These are phyloP conservation scores for Boletus vinaceobasis DNA, from an alignment of 768 basidiomycete species.

Conservation along the genomic window DNA sequence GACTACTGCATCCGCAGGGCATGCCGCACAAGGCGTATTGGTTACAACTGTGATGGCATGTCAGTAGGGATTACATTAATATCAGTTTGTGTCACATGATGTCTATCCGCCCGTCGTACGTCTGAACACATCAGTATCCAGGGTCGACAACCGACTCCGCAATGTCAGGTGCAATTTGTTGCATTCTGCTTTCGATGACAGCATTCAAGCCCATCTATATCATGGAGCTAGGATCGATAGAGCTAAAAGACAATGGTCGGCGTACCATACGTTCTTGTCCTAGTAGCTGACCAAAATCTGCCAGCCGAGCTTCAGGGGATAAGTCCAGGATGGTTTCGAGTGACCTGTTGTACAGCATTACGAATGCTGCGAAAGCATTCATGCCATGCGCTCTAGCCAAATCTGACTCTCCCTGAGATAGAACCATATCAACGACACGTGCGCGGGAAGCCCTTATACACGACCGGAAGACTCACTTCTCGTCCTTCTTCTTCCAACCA, in stretches of 20 bases:
- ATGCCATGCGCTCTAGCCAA: constrained; percentile 56
- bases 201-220: constrained; percentile 35
- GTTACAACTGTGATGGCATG: constrained; percentile 28
- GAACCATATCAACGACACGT: constrained; percentile 14
- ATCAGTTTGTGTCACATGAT: constrained; percentile 14
- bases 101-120: constrained; percentile 1
- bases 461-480: constrained; percentile 39
- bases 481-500: constrained; percentile 60
- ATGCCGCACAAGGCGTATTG: constrained; percentile 11
- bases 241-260: constrained; percentile 8
- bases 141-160: constrained; percentile 11
- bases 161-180: constrained; percentile 24
- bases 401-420: constrained; percentile 55
- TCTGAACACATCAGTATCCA: constrained; percentile 12
- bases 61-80: constrained; percentile 30
- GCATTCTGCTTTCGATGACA: constrained; percentile 34
- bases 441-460: constrained; percentile 3
- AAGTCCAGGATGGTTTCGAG: constrained; percentile 56
- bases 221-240: constrained; percentile 6
- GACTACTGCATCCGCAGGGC: constrained; percentile 19
- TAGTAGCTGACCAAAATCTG: constrained; percentile 44
- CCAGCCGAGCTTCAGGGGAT: constrained; percentile 44
- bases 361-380: constrained; percentile 67
- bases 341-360: constrained; percentile 53
- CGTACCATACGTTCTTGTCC: constrained; percentile 54